Conservation (phyloP, 2,329 filamentous ascomycete species). For the Fusarium staphyleae region DNA sequence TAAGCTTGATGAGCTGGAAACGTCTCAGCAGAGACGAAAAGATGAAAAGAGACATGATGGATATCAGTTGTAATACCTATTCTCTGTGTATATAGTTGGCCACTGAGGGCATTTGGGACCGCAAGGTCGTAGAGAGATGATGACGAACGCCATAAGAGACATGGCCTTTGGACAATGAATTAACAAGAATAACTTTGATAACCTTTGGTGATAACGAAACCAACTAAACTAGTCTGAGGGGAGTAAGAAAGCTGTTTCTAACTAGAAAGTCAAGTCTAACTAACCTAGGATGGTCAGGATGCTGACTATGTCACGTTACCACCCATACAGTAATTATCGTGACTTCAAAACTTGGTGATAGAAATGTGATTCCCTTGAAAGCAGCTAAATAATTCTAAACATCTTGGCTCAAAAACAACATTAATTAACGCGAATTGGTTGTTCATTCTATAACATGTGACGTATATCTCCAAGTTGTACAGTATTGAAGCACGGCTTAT, state of each 20-base stretch:
- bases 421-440: too few species aligned
- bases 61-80: conserved; percentile 44
- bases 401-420: too few species aligned
- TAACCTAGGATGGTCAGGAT: conserved; percentile 7
- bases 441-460: too few species aligned
- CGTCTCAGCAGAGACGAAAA: conserved; percentile 16
- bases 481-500: not conserved
- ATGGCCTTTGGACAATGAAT: conserved; percentile 36
- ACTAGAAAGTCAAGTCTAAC: not conserved
- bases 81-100: conserved; percentile 41
- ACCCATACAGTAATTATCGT: too few species aligned
- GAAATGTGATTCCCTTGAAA: too few species aligned
- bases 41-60: conserved; percentile 26
- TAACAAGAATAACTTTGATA: conserved; percentile 16
- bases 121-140: conserved; percentile 30
- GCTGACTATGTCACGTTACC: conserved; percentile 7
- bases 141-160: conserved; percentile 23
- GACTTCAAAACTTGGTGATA: not conserved
- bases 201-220: not conserved
- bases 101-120: conserved; percentile 31
- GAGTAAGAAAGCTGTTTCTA: not conserved
- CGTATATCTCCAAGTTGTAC: not conserved
- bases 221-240: not conserved
- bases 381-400: too few species aligned
- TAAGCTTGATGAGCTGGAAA: conserved; percentile 1